These are phyloP conservation scores for Trapa bicornis DNA, from an alignment of 345 rosid genomes.

Conservation along the genomic window DNA sequence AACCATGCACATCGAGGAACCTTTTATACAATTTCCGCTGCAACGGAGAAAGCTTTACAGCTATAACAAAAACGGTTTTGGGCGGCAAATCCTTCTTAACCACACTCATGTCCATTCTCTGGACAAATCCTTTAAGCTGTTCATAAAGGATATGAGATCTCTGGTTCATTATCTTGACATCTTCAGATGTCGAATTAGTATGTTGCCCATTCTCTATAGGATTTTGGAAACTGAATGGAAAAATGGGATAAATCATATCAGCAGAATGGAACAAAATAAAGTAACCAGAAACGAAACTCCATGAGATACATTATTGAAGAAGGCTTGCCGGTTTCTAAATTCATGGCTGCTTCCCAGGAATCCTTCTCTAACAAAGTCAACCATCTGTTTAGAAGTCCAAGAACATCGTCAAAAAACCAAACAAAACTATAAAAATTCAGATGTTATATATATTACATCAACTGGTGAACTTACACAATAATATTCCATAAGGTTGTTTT, in stretches of 20 bases:
- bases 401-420: background rate
- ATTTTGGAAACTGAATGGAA: slow-evolving; percentile 74
- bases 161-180: slow-evolving; percentile 98
- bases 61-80: slow-evolving; percentile 85
- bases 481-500: slow-evolving; percentile 99
- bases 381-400: slow-evolving; percentile 52
- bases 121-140: slow-evolving; percentile 95
- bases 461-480: slow-evolving; percentile 65
- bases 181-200: slow-evolving; percentile 85
- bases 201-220: slow-evolving; percentile 99
- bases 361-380: slow-evolving; percentile 99
- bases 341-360: slow-evolving; percentile 99
- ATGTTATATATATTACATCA: background rate
- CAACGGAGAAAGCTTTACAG: slow-evolving; percentile 89
- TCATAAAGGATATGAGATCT: slow-evolving; percentile 97
- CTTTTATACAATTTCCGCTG: slow-evolving; percentile 87
- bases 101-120: slow-evolving; percentile 98
- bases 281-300: slow-evolving; percentile 9
- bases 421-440: background rate
- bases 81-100: slow-evolving; percentile 98
- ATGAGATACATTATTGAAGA: slow-evolving; percentile 13
- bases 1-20: slow-evolving; percentile 86
- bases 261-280: slow-evolving; percentile 5
- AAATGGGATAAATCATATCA: background rate
- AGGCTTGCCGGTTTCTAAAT: slow-evolving; percentile 85